Base-by-base conservation (phyloP, 805 yeast genomes). In the Lipomyces chichibuensis region DNA sequence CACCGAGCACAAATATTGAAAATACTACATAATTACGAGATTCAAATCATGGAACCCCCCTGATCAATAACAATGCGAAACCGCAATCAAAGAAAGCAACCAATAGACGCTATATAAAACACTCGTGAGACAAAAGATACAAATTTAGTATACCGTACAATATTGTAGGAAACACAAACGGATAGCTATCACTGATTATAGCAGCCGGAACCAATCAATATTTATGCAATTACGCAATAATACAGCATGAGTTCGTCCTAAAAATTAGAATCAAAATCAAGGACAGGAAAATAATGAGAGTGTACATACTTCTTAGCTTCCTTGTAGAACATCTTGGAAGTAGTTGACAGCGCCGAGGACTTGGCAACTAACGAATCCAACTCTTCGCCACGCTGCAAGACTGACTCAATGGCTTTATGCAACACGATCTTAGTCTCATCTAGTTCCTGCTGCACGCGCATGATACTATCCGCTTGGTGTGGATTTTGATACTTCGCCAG, bases 371-470 rank as follows among this genome's bases (percentile, higher is more conserved):
- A 83, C 54, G 95, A 84, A 77, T 95, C 99, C 75, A 95, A 85
- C 75, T 92, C 92, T 79, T 95, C 99, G 61, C 99, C 99, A 78
- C 99, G 87, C 79, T 92, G 96, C 77, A 95, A 84, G 8, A 95
- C 97, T 69, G 89, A 84, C 79, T 95, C 98, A 72, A 95, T 94
- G 58, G 98, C 92, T 81, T 94, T 93, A 80, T 95, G 98, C 75
- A 95, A 83, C 53, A 93, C 97, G 74, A 94, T 91, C 82, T 95
- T 95, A 49, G 99, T 95, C 77, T 95, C 99, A 79, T 95, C 99
- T 74, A 95, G 85, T 79, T 95, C 99, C 77, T 92, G 96, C 82
- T 95, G 99, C 27, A 95, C 99, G 78, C 89, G 90, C 96, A 95
- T 89, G 70, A 95, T 87, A 11, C 97, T 89, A 78, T 95, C 99